Conservation (phyloP, 2,329 filamentous ascomycete genomes). For the Aspergillus sp. region DNA sequence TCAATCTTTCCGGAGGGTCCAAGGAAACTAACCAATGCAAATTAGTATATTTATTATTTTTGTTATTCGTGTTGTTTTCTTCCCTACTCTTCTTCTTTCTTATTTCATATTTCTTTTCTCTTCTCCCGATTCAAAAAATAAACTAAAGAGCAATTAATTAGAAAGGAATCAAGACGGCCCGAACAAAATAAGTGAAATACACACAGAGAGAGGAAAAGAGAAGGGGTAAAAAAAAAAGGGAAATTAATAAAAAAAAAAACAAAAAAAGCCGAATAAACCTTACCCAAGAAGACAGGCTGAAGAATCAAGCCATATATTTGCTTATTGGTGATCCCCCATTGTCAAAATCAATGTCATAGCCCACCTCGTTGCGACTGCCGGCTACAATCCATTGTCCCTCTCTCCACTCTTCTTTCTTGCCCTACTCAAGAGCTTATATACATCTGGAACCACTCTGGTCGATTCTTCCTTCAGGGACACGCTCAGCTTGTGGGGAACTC, state of each 20-base stretch:
- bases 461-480: background rate
- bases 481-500: constrained; percentile 7
- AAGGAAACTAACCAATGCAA: constrained; percentile 6
- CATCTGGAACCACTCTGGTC: background rate
- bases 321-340: constrained; percentile 20
- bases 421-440: constrained; percentile 12
- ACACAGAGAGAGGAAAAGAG: background rate
- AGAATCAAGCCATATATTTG: constrained; percentile 15
- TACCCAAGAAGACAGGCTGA: constrained; percentile 6
- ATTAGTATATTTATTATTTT: background rate
- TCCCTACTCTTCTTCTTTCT: constrained; percentile 4
- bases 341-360: constrained; percentile 18
- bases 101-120: no score
- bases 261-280: constrained; percentile 9
- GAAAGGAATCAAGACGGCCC: background rate
- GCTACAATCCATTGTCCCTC: constrained; percentile 4
- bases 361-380: constrained; percentile 14
- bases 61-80: constrained; percentile 1
- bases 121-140: background rate
- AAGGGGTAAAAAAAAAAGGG: background rate
- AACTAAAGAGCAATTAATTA: background rate
- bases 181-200: background rate
- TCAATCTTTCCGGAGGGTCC: constrained; percentile 3
- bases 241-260: background rate
- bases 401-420: constrained; percentile 1